Evolutionary conservation across 495 filamentous ascomycete genomes (phyloP), one percentile per base, ranked within the genome.

Genomic region (Immersiella caudata): DNA sequence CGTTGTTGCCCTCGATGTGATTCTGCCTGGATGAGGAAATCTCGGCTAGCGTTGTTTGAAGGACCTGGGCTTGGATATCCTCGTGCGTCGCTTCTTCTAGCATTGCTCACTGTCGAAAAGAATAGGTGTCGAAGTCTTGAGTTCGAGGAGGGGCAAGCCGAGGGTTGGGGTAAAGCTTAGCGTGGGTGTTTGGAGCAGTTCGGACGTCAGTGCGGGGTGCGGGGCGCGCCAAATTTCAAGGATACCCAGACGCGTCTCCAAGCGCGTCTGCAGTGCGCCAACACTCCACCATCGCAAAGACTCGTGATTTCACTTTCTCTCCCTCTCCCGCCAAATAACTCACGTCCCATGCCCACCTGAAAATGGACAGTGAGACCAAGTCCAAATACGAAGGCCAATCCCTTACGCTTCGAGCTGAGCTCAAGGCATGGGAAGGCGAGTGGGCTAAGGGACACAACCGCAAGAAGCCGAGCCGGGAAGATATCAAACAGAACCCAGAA

Each of bases 371-470:
- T 3, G 68, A 72, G 50, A 68, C 77, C 33, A 75, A 69, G 68
- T 73, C 71, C 20, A 67, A 71, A 64, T 81, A 83, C 40, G 81
- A 82, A 52, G 71, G 68, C 1, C 76, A 76, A 35, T 82, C 79
- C 1, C 77, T 80, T 55, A 67, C 79, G 55, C 77, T 97, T 24
- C 89, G 92, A 4, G 80, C 81, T 11, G 91, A 96, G 68, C 79
- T 99, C 33, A 99, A 97, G 76, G 78, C 83, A 73, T 99, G 93
- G 90, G 94, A 99, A 77, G 87, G 85, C 70, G 79, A 85, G 6
- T 97, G 95, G 81, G 86, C 91, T 1, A 78, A 79, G 22, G 79
- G 80, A 1, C 85, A 97, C 73, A 82, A 79, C 12, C 93, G 93
- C 18, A 84, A 82, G 60, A 97, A 96, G 80, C 90, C 95, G 14